Percentiles rank a stretch among this genome's conserved stretches.
Evolutionary conservation across 495 filamentous ascomycete genomes (phyloP).

Genomic region (Staphylotrichum longicolle): DNA sequence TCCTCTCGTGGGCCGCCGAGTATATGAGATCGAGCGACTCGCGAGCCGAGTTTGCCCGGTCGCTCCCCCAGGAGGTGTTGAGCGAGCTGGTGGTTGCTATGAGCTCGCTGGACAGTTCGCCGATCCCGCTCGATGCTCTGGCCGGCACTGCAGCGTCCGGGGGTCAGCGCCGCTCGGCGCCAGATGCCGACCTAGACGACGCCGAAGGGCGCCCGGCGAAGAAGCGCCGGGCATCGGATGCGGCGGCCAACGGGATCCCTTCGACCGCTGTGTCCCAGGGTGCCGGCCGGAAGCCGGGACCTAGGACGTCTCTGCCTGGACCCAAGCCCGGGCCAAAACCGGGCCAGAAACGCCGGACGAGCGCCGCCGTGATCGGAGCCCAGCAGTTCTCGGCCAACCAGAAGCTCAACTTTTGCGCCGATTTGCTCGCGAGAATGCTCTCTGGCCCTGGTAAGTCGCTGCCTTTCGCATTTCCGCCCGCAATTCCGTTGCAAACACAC

Average conservation of each 20-base stretch:
- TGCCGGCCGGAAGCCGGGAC: slow-evolving; percentile 21
- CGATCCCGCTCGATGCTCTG: slow-evolving; percentile 26
- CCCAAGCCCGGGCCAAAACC: slow-evolving; percentile 30
- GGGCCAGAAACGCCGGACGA: slow-evolving; percentile 31
- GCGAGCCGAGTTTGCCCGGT: slow-evolving; percentile 50
- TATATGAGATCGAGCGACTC: slow-evolving; percentile 53
- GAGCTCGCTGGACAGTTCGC: slow-evolving; percentile 44
- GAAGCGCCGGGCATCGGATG: slow-evolving; percentile 42
- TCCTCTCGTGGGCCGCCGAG: slow-evolving; percentile 56
- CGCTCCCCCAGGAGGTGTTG: slow-evolving; percentile 53
- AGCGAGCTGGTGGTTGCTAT: slow-evolving; percentile 57
- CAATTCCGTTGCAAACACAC: background rate
- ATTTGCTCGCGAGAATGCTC: slow-evolving; percentile 53
- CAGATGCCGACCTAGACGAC: slow-evolving; percentile 19
- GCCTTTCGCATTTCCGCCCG: background rate
- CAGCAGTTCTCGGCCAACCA: slow-evolving; percentile 40
- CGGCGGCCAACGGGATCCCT: slow-evolving; percentile 21
- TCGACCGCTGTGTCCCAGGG: background rate
- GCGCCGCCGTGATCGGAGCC: slow-evolving; percentile 20
- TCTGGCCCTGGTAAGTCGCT: slow-evolving; percentile 49
- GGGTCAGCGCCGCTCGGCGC: slow-evolving; percentile 33
- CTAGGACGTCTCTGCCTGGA: slow-evolving; percentile 28
- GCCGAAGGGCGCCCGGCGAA: slow-evolving; percentile 32
- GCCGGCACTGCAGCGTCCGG: slow-evolving; percentile 20
- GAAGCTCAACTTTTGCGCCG: slow-evolving; percentile 52